A percentile compares a stretch with the other conserved stretches of the same genome.
These are phyloP conservation scores for Zizania palustris DNA, from an alignment of 202 grass and related monocot species.

Conservation along the genomic window DNA sequence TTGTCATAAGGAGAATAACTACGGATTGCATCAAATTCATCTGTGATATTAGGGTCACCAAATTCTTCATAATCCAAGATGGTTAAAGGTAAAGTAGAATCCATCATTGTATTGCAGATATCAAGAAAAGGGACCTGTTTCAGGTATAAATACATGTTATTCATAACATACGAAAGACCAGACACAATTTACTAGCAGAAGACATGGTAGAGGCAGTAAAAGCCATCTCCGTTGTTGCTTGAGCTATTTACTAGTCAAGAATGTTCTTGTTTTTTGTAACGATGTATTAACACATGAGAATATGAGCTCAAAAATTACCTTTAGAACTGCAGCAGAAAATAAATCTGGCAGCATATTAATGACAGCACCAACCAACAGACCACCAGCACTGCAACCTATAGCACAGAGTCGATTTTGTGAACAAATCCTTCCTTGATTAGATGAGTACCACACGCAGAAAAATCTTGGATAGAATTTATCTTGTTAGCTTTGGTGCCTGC, in stretches of 20 bases:
- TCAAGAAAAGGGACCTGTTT: conserved; percentile 93
- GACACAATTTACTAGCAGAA: conserved; percentile 10
- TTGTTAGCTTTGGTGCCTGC: conserved; percentile 80
- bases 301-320: conserved; percentile 53
- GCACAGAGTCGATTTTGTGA: conserved; percentile 73
- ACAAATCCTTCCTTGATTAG: conserved; percentile 83
- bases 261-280: conserved; percentile 15
- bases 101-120: conserved; percentile 84
- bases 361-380: conserved; percentile 64
- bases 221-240: background rate
- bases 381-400: conserved; percentile 83
- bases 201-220: conserved; percentile 9
- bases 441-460: conserved; percentile 71
- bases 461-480: conserved; percentile 86
- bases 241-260: conserved; percentile 8
- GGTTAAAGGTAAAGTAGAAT: conserved; percentile 92
- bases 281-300: conserved; percentile 1
- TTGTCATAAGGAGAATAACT: conserved; percentile 90
- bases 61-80: conserved; percentile 95
- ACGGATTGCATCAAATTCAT: conserved; percentile 72
- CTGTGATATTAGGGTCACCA: conserved; percentile 69
- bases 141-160: conserved; percentile 37
- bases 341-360: conserved; percentile 82
- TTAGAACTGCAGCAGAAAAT: conserved; percentile 89
- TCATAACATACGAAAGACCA: conserved; percentile 22